A percentile compares a stretch with the other conserved stretches of the same genome.
These are phyloP conservation scores for Pinus albicaulis DNA, from an alignment of 75 land plant genomes.

Conservation along the genomic window DNA sequence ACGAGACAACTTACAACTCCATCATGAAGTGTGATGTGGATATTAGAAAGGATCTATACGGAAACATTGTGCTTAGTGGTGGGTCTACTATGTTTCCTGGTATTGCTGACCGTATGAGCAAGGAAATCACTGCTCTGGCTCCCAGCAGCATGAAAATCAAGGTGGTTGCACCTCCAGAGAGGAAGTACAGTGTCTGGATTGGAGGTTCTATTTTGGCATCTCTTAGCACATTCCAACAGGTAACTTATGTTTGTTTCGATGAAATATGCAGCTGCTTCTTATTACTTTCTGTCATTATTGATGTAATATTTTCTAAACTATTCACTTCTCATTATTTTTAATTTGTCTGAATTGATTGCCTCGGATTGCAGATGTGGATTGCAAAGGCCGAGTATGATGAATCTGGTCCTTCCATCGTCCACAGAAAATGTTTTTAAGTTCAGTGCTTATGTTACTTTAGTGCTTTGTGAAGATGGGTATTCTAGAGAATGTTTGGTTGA, in stretches of 20 bases:
- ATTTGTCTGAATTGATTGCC: neutral
- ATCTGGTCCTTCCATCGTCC: slow-evolving; percentile 37
- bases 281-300: neutral
- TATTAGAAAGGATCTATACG: slow-evolving; percentile 48
- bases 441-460: neutral
- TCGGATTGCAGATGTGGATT: slow-evolving; percentile 41
- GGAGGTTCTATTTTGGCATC: slow-evolving; percentile 67
- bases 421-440: slow-evolving; percentile 35
- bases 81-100: slow-evolving; percentile 73
- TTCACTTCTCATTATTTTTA: neutral
- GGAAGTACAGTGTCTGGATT: slow-evolving; percentile 74
- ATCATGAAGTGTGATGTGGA: slow-evolving; percentile 57
- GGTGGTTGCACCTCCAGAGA: slow-evolving; percentile 67
- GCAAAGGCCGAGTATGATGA: slow-evolving; percentile 46
- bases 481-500: slow-evolving; percentile 7
- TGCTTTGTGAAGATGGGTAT: neutral
- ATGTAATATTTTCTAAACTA: neutral
- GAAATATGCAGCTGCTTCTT: too few relatives aligned
- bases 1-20: slow-evolving; percentile 51
- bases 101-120: slow-evolving; percentile 71
- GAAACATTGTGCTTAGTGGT: slow-evolving; percentile 56
- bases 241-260: slow-evolving; percentile 2
- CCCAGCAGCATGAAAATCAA: slow-evolving; percentile 69
- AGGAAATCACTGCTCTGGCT: slow-evolving; percentile 64
- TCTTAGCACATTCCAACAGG: slow-evolving; percentile 65